Base-by-base conservation (phyloP, 495 filamentous ascomycete species). In the Xylaria flabelliformis region DNA sequence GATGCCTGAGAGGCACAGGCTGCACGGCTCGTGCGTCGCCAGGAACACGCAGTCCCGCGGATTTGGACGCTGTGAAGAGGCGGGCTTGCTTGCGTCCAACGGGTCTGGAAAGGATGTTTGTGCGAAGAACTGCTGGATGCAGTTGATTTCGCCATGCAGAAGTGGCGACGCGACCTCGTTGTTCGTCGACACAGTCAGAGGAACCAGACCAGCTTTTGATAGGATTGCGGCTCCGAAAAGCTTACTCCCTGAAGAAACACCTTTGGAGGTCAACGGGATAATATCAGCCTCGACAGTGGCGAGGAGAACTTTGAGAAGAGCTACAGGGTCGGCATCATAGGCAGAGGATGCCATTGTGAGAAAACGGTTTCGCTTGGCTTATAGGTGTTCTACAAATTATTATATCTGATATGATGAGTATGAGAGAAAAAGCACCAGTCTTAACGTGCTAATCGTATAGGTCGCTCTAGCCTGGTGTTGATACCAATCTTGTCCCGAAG, bases 61-160 rank as follows among this genome's bases (percentile, higher is more conserved):
- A 42, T 48, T 24, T 1, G 72, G 72, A 3, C 67, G 72, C 61
- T 24, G 53, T 17, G 56, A 12, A 6, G 58, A 39, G 4, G 56
- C 17, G 8, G 56, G 19, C n/a, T 21, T 41, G n/a, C 32, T 36
- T 19, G 56, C 46, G 44, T 29, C 71, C 8, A 34, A 36, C n/a
- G 59, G 36, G 32, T 70, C 56, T 26, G 50, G 64, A 32, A 67
- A 72, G 24, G 63, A 58, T 7, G 41, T 68, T 55, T 72, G 74
- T 0, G 77, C 46, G 64, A 82, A 83, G 72, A 82, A 83, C 44
- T 82, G 73, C 73, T 81, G 81, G 76, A 83, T 83, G 75, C 82
- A 83, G 76, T 83, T 83, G 76, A 83, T 81, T 70, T 83, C 82
- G 71, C 81, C 80, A 72, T 83, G 82, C 4, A 82, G 72, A 4